phyloP scores from a whole-genome alignment of 2,329 filamentous ascomycete species.

The Fusarium pseudocircinatum region DNA sequence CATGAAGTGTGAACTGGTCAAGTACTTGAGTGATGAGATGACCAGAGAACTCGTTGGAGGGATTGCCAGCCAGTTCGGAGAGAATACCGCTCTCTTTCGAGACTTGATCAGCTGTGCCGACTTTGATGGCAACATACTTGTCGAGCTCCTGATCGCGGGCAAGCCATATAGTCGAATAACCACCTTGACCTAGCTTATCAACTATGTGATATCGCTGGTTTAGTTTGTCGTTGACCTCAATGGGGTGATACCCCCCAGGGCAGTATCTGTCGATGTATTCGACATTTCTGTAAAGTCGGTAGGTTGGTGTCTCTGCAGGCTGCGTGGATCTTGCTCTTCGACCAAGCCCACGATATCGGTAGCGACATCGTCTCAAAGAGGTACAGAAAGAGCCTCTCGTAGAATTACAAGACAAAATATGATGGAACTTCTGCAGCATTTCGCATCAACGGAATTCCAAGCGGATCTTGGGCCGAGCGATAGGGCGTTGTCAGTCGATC shows the following conservation, averaged over 20 bases:
- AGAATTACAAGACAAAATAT: no score
- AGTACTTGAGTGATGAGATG: neutral
- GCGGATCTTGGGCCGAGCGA: no score
- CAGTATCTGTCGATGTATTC: neutral
- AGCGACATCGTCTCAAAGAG: neutral
- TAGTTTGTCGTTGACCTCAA: rapidly evolving
- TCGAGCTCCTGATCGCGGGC: neutral
- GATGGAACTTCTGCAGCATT: no score
- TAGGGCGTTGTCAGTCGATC: no score
- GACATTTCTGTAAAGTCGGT: rapidly evolving
- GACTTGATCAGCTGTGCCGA: neutral
- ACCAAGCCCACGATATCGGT: rapidly evolving
- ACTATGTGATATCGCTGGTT: neutral
- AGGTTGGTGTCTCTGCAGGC: neutral
- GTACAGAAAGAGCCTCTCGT: no score
- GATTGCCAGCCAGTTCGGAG: rapidly evolving
- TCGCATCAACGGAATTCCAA: no score
- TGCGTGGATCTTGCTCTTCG: neutral
- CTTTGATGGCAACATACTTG: neutral
- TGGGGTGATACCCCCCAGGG: neutral
- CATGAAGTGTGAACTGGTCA: neutral
- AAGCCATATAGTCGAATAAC: neutral
- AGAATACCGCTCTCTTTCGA: neutral
- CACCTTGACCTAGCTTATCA: neutral
- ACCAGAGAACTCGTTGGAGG: rapidly evolving